These are phyloP conservation scores for Adansonia madagascariensis DNA, from an alignment of 441 rosid genomes.

Conservation along the genomic window DNA sequence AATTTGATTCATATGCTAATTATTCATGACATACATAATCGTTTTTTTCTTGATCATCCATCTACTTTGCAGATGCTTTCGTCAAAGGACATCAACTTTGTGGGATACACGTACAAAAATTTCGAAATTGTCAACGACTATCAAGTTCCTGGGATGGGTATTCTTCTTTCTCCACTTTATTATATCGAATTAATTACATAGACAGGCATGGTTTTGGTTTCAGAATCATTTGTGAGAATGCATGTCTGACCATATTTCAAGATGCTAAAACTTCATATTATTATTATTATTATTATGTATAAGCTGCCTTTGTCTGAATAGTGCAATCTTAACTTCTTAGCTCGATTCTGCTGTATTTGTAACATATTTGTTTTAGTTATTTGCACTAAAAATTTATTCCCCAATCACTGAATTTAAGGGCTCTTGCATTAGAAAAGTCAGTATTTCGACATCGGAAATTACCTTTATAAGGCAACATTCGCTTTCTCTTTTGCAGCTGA, in stretches of 20 bases:
- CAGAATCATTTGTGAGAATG: neutral
- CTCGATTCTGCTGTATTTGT: neutral
- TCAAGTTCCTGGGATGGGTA: conserved; percentile 69
- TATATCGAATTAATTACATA: neutral
- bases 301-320: neutral
- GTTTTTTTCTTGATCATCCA: neutral
- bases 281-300: neutral
- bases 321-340: neutral
- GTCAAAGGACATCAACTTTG: conserved; percentile 71
- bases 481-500: conserved; percentile 44
- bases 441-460: neutral
- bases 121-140: conserved; percentile 73
- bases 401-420: neutral
- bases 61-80: conserved; percentile 60
- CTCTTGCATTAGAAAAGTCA: neutral
- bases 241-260: neutral
- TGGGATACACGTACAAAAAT: conserved; percentile 71
- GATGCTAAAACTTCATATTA: conserved; percentile 5
- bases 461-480: neutral
- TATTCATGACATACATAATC: neutral
- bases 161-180: conserved; percentile 19
- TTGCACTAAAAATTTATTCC: neutral
- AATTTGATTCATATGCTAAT: neutral
- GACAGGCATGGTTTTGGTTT: neutral
- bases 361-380: neutral